These are phyloP conservation scores for Diaporthe capsici DNA, from an alignment of 2,329 filamentous ascomycete species.

Conservation along the genomic window DNA sequence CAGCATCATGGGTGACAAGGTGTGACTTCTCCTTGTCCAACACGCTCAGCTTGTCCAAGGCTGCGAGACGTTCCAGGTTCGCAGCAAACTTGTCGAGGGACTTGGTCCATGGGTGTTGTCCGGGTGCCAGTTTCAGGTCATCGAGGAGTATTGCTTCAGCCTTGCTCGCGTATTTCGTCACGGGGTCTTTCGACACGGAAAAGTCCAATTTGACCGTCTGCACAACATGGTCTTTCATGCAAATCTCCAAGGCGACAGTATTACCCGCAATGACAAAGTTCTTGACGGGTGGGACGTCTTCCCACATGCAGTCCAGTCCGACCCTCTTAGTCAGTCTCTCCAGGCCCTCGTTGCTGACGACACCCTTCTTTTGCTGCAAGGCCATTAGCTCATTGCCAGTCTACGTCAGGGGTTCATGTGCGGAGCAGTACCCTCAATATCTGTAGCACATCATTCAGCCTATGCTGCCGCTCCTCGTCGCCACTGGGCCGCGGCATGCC, in stretches of 20 bases:
- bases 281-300: slow-evolving; percentile 62
- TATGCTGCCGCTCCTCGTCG: slow-evolving; percentile 69
- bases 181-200: slow-evolving; percentile 69
- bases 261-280: slow-evolving; percentile 74
- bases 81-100: slow-evolving; percentile 78
- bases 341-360: slow-evolving; percentile 82
- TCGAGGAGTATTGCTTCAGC: slow-evolving; percentile 76
- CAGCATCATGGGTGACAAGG: slow-evolving; percentile 83
- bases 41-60: slow-evolving; percentile 79
- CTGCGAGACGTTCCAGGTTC: slow-evolving; percentile 79
- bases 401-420: slow-evolving; percentile 49
- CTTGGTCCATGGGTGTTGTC: slow-evolving; percentile 77
- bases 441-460: slow-evolving; percentile 66
- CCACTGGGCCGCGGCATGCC: slow-evolving; percentile 57
- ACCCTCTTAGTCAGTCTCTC: slow-evolving; percentile 77
- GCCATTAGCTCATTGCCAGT: slow-evolving; percentile 49
- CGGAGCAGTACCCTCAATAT: slow-evolving; percentile 61
- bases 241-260: slow-evolving; percentile 73
- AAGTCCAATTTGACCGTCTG: slow-evolving; percentile 75
- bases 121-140: slow-evolving; percentile 72
- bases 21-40: slow-evolving; percentile 60
- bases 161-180: slow-evolving; percentile 71
- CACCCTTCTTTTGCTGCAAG: slow-evolving; percentile 63
- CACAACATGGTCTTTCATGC: slow-evolving; percentile 73
- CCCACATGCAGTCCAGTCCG: slow-evolving; percentile 76